These are phyloP conservation scores for Arthrobotrys musiformis DNA, from an alignment of 2,329 filamentous ascomycete genomes.

Conservation along the genomic window DNA sequence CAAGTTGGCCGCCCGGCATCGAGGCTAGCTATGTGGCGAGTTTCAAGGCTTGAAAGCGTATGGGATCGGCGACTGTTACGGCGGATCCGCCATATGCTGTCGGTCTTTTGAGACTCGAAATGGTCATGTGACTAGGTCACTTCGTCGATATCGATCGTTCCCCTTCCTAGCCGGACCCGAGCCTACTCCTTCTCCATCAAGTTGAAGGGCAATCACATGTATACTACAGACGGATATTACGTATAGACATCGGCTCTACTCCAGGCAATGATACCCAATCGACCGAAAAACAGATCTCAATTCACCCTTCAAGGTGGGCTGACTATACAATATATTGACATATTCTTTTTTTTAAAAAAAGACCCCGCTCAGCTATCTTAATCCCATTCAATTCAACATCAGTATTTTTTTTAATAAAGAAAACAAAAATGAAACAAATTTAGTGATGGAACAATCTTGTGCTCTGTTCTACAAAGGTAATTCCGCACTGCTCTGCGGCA, in stretches of 20 bases:
- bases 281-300: neutral
- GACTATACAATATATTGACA: neutral
- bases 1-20: too few relatives aligned
- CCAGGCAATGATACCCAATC: too few relatives aligned
- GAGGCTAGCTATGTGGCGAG: too few relatives aligned
- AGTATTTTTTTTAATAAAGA: neutral
- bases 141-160: too few relatives aligned
- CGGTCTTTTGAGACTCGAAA: neutral
- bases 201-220: too few relatives aligned
- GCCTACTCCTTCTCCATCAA: too few relatives aligned
- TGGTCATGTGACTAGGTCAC: neutral
- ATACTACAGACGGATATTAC: too few relatives aligned
- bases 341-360: too few relatives aligned
- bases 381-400: neutral
- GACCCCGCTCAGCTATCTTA: neutral
- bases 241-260: too few relatives aligned
- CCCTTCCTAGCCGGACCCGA: too few relatives aligned
- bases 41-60: neutral
- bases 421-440: slow-evolving; percentile 33
- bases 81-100: neutral
- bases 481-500: slow-evolving; percentile 89
- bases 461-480: slow-evolving; percentile 95
- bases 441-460: slow-evolving; percentile 95
- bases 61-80: too few relatives aligned
- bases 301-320: neutral